phyloP scores from a whole-genome alignment of 768 basidiomycete species.

The Roridomyces roridus region DNA sequence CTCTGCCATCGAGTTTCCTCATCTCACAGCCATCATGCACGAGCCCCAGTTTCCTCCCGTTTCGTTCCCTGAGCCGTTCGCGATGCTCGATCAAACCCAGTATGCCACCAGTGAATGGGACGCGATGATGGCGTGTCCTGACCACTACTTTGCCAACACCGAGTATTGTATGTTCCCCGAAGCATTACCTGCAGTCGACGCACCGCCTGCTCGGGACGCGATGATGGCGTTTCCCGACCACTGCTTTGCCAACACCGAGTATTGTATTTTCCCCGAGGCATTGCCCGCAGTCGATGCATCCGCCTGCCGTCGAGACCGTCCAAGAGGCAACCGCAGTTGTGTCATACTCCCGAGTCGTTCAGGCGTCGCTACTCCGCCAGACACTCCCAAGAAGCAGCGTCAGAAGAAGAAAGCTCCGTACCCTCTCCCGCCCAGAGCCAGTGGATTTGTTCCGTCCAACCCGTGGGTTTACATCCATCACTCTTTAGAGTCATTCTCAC shows the following conservation, averaged over 20 bases:
- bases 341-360: not conserved
- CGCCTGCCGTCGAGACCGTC: too few species aligned
- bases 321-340: not conserved
- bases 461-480: conserved; percentile 2
- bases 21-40: not conserved
- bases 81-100: not conserved
- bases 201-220: not conserved
- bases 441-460: conserved; percentile 11
- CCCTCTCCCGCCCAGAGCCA: not conserved
- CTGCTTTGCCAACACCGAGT: not conserved
- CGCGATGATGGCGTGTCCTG: not conserved
- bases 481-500: not conserved
- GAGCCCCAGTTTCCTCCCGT: not conserved
- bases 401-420: too few species aligned
- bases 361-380: too few species aligned
- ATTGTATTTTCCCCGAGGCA: not conserved
- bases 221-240: conserved; percentile 1
- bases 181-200: not conserved
- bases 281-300: not conserved
- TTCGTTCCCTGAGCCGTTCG: not conserved
- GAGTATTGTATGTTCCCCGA: not conserved
- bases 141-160: not conserved
- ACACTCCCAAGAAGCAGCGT: too few species aligned
- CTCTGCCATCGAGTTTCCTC: conserved; percentile 1
- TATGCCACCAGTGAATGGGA: too few species aligned